Evolutionary conservation across 2,329 filamentous ascomycete species (phyloP).

Genomic region (Aspergillus eucalypticola): DNA sequence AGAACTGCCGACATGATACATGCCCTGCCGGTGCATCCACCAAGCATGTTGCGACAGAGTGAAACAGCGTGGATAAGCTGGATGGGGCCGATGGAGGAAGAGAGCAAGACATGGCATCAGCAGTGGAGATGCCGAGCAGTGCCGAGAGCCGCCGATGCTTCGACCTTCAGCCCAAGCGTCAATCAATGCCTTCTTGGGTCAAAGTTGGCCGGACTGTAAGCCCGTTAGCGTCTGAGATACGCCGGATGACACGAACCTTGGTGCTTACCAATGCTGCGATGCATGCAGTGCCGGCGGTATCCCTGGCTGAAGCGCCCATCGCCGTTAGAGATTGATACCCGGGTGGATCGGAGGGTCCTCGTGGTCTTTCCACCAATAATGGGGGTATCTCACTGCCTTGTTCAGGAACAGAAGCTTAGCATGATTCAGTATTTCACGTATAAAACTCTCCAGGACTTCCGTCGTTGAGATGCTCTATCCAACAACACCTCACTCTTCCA

Average conservation of each 20-base stretch:
- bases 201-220: not conserved
- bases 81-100: not conserved
- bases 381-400: not conserved
- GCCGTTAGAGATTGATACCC: constrained; percentile 8
- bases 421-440: not conserved
- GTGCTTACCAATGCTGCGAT: not conserved
- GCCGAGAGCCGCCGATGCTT: not conserved
- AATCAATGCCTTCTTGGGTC: not conserved
- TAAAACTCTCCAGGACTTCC: not conserved
- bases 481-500: constrained; percentile 4
- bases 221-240: not conserved
- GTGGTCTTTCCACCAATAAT: not conserved
- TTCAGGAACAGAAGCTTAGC: not conserved
- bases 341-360: not conserved
- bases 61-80: not conserved
- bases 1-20: not conserved
- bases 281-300: not conserved
- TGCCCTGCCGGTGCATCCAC: not conserved
- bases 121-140: not conserved
- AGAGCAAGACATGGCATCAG: not conserved
- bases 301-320: not conserved
- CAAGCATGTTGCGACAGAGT: not conserved
- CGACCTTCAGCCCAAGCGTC: not conserved
- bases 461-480: not conserved
- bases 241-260: not conserved